Evolutionary conservation across 495 filamentous ascomycete species (phyloP).

Genomic region (Jackrogersella multiformis): DNA sequence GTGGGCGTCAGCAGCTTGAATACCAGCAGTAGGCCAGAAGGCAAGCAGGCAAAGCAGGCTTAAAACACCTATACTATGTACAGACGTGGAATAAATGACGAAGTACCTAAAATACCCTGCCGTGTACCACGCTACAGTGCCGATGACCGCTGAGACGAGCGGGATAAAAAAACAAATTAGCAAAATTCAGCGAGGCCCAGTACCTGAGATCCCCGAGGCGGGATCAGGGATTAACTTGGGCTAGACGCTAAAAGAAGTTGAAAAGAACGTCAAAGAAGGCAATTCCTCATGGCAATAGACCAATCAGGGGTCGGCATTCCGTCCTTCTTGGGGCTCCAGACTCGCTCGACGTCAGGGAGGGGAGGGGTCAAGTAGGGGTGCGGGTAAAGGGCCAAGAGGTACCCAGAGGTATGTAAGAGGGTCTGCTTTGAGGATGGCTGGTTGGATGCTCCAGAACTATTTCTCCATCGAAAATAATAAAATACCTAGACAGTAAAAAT

Average conservation of each 20-base stretch:
- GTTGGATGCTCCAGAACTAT: constrained; percentile 3
- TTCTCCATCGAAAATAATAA: constrained; percentile 35
- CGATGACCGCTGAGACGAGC: constrained; percentile 23
- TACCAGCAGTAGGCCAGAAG: no score
- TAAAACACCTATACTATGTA: no score
- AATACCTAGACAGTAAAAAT: neutral
- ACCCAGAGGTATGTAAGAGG: constrained; percentile 12
- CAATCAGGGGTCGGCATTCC: constrained; percentile 32
- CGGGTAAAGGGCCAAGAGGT: constrained; percentile 35
- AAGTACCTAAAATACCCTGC: constrained; percentile 37
- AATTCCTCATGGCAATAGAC: constrained; percentile 31
- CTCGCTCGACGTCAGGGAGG: constrained; percentile 42
- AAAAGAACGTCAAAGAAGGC: constrained; percentile 46
- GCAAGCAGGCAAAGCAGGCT: no score
- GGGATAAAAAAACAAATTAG: constrained; percentile 1
- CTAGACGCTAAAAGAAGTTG: constrained; percentile 45
- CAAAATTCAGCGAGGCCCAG: constrained; percentile 36
- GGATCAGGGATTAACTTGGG: constrained; percentile 28
- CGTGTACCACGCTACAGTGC: constrained; percentile 36
- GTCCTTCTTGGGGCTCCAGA: constrained; percentile 36
- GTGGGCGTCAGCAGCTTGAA: constrained; percentile 39
- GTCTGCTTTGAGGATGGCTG: neutral
- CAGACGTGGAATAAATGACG: constrained; percentile 33
- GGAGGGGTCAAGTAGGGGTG: constrained; percentile 26
- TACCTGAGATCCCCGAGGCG: constrained; percentile 37